phyloP scores from a whole-genome alignment of 2,329 filamentous ascomycete species.

The Bipolaris gigantea region DNA sequence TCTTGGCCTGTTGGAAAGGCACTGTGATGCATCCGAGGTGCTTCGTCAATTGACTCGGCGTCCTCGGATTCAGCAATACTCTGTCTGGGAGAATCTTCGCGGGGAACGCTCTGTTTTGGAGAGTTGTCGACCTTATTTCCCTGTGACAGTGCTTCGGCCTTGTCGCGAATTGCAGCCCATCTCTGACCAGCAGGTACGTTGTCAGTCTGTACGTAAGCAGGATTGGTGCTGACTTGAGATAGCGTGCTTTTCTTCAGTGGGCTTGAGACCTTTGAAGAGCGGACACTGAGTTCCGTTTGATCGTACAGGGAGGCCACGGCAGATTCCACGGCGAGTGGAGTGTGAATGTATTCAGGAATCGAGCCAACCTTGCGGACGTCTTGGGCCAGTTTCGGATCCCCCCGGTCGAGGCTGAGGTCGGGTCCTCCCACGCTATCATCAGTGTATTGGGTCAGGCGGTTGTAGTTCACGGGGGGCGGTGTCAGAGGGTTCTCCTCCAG shows the following conservation, averaged over 20 bases:
- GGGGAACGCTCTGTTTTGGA: constrained; percentile 58
- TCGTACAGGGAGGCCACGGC: constrained; percentile 88
- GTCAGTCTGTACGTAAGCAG: constrained; percentile 23
- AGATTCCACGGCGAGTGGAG: constrained; percentile 75
- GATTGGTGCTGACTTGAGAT: constrained; percentile 31
- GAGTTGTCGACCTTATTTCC: constrained; percentile 48
- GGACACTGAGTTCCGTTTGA: constrained; percentile 70
- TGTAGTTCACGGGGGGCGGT: constrained; percentile 54
- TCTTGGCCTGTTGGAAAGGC: constrained; percentile 66
- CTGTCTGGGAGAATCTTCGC: constrained; percentile 56
- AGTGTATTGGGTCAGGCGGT: constrained; percentile 54
- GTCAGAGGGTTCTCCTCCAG: constrained; percentile 50
- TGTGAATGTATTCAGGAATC: constrained; percentile 76
- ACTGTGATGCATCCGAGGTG: constrained; percentile 66
- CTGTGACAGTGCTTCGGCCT: constrained; percentile 44
- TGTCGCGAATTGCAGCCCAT: constrained; percentile 47
- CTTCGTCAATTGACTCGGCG: constrained; percentile 24
- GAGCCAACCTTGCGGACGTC: constrained; percentile 70
- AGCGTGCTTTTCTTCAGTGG: constrained; percentile 28
- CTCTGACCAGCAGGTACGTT: constrained; percentile 36
- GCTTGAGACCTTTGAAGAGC: constrained; percentile 37
- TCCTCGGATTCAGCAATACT: constrained; percentile 55
- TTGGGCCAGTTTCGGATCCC: constrained; percentile 57
- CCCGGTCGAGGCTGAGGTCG: constrained; percentile 55
- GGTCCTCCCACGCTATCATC: constrained; percentile 58